These are phyloP conservation scores for Xylariaceae sp. DNA, from an alignment of 2,329 filamentous ascomycete genomes.

Conservation along the genomic window DNA sequence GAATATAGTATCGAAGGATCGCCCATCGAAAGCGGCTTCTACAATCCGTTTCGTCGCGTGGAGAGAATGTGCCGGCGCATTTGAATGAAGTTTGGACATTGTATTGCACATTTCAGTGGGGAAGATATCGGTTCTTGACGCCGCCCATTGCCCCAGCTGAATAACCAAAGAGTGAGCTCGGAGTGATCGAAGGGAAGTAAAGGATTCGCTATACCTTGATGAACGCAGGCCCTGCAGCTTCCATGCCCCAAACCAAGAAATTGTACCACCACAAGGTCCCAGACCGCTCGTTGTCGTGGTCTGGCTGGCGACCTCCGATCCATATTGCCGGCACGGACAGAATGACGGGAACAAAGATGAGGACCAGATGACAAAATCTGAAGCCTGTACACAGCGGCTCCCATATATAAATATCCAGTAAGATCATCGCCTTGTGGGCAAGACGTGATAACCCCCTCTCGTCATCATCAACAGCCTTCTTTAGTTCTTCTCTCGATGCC, in stretches of 20 bases:
- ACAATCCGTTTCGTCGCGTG: slow-evolving; percentile 80
- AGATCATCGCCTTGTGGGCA: slow-evolving; percentile 65
- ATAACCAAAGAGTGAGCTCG: slow-evolving; percentile 25
- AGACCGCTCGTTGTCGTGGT: slow-evolving; percentile 74
- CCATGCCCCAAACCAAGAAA: slow-evolving; percentile 88
- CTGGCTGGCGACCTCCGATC: slow-evolving; percentile 69
- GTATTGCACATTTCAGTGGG: slow-evolving; percentile 88
- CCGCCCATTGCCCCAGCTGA: slow-evolving; percentile 95
- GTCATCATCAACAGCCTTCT: slow-evolving; percentile 68
- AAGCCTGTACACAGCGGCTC: slow-evolving; percentile 88
- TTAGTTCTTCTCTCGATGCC: slow-evolving; percentile 77
- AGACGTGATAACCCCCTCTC: slow-evolving; percentile 64
- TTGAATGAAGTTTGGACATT: slow-evolving; percentile 94
- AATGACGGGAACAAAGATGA: slow-evolving; percentile 92
- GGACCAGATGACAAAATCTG: slow-evolving; percentile 83
- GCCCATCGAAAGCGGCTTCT: slow-evolving; percentile 78
- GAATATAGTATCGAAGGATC: slow-evolving; percentile 87
- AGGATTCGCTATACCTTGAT: slow-evolving; percentile 74
- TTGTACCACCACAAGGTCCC: slow-evolving; percentile 95
- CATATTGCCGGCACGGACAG: slow-evolving; percentile 79
- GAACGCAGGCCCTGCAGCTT: slow-evolving; percentile 90
- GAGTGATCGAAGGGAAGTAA: background rate
- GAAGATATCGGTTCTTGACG: slow-evolving; percentile 95
- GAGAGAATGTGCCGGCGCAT: slow-evolving; percentile 90
- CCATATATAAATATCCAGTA: slow-evolving; percentile 74